Conservation (phyloP, 208 protist genomes). For the Trichomonas gallinae region DNA sequence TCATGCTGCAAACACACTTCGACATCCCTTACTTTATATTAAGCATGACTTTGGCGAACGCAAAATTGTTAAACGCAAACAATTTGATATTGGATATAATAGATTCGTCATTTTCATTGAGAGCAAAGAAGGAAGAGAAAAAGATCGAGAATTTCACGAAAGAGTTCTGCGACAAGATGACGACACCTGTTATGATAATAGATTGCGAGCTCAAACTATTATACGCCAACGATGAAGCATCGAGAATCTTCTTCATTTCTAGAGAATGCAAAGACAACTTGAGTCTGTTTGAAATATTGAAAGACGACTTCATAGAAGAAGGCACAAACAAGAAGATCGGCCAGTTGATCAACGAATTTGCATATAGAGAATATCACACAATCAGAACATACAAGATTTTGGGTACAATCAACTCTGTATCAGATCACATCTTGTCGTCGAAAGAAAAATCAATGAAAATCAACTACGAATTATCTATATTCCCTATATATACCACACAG, state of each 20-base stretch:
- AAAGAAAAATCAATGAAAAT: neutral
- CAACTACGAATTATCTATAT: neutral
- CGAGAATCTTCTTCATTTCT: neutral
- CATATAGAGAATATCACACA: neutral
- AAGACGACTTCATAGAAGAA: neutral
- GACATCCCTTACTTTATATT: neutral
- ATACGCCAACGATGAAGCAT: neutral
- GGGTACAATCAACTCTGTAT: neutral
- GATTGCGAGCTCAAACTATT: neutral
- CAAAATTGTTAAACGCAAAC: neutral
- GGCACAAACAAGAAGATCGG: neutral
- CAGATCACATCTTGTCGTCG: neutral
- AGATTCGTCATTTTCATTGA: neutral
- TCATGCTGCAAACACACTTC: neutral
- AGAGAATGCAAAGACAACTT: neutral
- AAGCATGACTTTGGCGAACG: neutral
- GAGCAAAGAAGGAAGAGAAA: neutral
- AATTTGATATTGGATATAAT: neutral
- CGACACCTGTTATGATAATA: neutral
- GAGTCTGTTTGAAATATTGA: neutral
- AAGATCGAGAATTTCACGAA: neutral
- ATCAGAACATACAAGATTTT: neutral
- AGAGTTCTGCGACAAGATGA: neutral
- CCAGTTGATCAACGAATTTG: neutral
- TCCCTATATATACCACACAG: neutral